Percentiles rank a stretch among this genome's conserved stretches.
phyloP scores from a whole-genome alignment of 306 rosid species.

The Mimosa pudica region DNA sequence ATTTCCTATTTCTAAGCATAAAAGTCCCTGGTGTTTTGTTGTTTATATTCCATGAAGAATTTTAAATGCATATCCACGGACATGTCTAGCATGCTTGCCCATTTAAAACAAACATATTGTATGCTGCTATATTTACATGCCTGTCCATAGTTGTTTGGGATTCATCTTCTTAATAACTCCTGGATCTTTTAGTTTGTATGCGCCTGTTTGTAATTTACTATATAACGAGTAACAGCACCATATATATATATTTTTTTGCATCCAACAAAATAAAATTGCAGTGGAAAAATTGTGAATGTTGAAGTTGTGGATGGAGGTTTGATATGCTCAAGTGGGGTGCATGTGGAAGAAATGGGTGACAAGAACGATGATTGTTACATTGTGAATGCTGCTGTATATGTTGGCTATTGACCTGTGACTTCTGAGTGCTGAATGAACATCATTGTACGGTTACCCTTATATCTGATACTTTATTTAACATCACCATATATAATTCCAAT shows the following conservation, averaged over 20 bases:
- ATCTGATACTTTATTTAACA: neutral
- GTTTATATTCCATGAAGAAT: neutral
- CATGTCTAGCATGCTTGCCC: neutral
- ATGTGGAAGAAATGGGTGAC: conserved; percentile 97
- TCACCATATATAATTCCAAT: neutral
- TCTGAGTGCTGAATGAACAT: conserved; percentile 5
- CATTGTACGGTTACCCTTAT: conserved; percentile 29
- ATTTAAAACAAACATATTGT: too few relatives aligned
- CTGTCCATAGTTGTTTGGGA: too few relatives aligned
- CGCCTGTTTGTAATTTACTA: too few relatives aligned
- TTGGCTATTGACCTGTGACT: conserved; percentile 66
- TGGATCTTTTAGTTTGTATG: too few relatives aligned
- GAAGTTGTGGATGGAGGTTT: conserved; percentile 95
- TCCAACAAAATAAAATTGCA: conserved; percentile 39
- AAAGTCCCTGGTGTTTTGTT: neutral
- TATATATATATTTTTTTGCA: neutral
- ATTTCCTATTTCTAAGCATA: neutral
- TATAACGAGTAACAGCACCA: neutral
- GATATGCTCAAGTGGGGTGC: conserved; percentile 94
- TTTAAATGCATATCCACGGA: too few relatives aligned
- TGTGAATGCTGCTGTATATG: conserved; percentile 95
- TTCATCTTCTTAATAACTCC: too few relatives aligned
- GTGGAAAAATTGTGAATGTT: conserved; percentile 80
- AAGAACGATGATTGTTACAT: conserved; percentile 93
- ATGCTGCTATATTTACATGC: too few relatives aligned